Base-by-base conservation (phyloP, 768 basidiomycete species). In the Suillus americanus region DNA sequence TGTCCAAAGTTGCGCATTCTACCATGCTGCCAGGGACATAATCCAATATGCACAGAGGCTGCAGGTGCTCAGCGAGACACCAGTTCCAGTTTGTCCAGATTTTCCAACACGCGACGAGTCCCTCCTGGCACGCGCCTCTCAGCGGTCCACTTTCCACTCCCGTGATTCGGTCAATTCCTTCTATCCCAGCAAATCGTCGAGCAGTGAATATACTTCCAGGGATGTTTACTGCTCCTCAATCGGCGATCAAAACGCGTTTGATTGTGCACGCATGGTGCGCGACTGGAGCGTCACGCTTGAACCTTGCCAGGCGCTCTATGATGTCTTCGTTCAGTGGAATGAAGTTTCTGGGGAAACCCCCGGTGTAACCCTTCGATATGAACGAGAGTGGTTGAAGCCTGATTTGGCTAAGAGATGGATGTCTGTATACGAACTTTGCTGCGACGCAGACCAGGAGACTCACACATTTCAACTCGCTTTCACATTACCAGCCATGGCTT, bases 1-100 rank as follows among this genome's bases (percentile, higher is more conserved):
- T 70, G 51, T 76, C 9, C 80, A 80, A 62, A 71, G 75, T 62
- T 64, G 69, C 63, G 68, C 50, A 23, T 72, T 79, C 60, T 66
- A 68, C 33, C 33, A 63, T 28, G 62, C 68, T 13, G 68, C 67
- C 10, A 56, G 68, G n/a, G 64, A 57, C 5, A 57, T 57, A 38
- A 23, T 57, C n/a, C 37, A 25, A 57, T 57, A 57, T 38, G 55
- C 55, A 10, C 59, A 67, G 30, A 53, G 53, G 38, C 54, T 66
- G n/a, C 61, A 61, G 37, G 18, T 59, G 5, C 64, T 68, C 43
- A 62, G 56, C 3, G 53, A 60, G 12, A n/a, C 40, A 41, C 57
- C 65, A 5, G 12, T 46, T 7, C 1, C 51, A 33, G 14, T 62
- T n/a, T 64, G 65, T 43, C 35, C 65, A 20, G n/a, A 73, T 38